Percentiles rank a stretch among this genome's conserved stretches.
These are phyloP conservation scores for Rhodamnia argentea DNA, from an alignment of 345 rosid species.

Conservation along the genomic window DNA sequence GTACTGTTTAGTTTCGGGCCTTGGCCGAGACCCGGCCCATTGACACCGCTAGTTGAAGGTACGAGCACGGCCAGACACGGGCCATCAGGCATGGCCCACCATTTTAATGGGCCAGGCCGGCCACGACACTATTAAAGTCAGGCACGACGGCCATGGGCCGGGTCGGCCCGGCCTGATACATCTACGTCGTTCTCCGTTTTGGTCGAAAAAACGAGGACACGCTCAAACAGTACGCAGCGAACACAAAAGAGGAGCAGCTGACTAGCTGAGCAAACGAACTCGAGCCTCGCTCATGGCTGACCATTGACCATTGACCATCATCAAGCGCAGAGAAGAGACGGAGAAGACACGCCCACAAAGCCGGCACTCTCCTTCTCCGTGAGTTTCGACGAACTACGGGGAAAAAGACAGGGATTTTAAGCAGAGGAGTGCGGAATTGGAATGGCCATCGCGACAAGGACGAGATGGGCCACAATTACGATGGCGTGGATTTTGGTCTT, in stretches of 20 bases:
- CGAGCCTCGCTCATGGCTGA: neutral
- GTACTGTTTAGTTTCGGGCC: too few relatives aligned
- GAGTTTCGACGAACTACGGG: neutral
- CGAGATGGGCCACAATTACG: constrained; percentile 35
- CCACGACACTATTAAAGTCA: neutral
- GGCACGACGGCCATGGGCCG: neutral
- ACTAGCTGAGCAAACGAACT: neutral
- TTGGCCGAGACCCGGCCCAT: too few relatives aligned
- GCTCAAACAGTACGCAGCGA: neutral
- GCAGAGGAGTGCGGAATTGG: neutral
- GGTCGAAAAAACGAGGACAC: neutral
- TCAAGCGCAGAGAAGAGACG: neutral
- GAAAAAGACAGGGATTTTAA: neutral
- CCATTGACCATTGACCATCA: neutral
- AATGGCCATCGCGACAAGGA: constrained; percentile 49
- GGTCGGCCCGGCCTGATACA: neutral
- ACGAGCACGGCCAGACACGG: neutral
- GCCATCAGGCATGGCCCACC: neutral
- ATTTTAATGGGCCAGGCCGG: neutral
- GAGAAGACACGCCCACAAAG: neutral
- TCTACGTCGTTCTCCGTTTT: neutral
- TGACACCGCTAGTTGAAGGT: neutral
- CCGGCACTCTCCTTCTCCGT: neutral
- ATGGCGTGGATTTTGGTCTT: constrained; percentile 49
- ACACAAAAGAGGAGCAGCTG: neutral